phyloP scores from a whole-genome alignment of 169 alveolate species.

The Cryptosporidium andersoni region DNA sequence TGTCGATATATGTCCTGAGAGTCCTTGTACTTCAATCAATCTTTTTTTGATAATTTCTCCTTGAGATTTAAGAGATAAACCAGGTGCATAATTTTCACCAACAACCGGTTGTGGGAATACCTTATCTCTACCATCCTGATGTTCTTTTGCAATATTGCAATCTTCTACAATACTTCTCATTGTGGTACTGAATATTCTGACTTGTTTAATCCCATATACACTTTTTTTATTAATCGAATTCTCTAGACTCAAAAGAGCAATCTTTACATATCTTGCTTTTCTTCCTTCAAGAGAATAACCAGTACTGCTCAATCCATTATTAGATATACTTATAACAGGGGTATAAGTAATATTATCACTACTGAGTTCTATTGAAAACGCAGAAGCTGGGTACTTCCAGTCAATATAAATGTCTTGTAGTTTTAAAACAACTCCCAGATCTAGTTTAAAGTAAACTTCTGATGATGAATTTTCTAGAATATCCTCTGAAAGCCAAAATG shows the following conservation, averaged over 20 bases:
- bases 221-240: constrained; percentile 23
- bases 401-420: constrained; percentile 50
- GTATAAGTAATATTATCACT: constrained; percentile 36
- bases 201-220: constrained; percentile 54
- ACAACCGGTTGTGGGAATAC: constrained; percentile 51
- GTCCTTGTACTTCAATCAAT: constrained; percentile 46
- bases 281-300: constrained; percentile 56
- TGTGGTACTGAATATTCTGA: constrained; percentile 51
- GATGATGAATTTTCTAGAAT: not conserved
- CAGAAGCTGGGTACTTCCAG: constrained; percentile 64
- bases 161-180: constrained; percentile 67
- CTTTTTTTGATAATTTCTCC: constrained; percentile 37
- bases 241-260: constrained; percentile 4
- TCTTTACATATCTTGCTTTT: constrained; percentile 60
- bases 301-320: constrained; percentile 46
- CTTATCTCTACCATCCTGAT: constrained; percentile 64
- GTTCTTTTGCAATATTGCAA: constrained; percentile 13
- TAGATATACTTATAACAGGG: constrained; percentile 3
- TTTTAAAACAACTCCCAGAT: constrained; percentile 35
- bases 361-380: constrained; percentile 40
- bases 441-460: constrained; percentile 30
- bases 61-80: constrained; percentile 37
- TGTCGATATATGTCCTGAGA: constrained; percentile 46
- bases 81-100: constrained; percentile 67
- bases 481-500: constrained; percentile 50